phyloP scores from a whole-genome alignment of 805 yeast species.

The Wickerhamomyces silvicola region DNA sequence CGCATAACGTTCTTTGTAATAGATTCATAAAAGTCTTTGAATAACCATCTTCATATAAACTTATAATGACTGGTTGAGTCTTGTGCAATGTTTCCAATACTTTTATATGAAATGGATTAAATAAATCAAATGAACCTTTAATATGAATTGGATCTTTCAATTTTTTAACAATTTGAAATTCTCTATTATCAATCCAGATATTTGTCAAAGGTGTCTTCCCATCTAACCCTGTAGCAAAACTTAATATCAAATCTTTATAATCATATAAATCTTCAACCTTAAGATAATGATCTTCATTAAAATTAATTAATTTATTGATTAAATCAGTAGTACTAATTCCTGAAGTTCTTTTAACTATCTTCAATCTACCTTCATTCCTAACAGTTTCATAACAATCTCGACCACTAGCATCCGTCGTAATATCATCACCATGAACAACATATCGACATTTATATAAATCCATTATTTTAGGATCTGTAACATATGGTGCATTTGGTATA shows the following conservation, averaged over 20 bases:
- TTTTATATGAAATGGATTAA: slow-evolving; percentile 89
- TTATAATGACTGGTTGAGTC: slow-evolving; percentile 49
- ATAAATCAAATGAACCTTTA: slow-evolving; percentile 85
- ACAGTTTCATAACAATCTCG: slow-evolving; percentile 84
- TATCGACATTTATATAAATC: slow-evolving; percentile 68
- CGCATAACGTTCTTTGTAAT: slow-evolving; percentile 80
- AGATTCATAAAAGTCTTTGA: slow-evolving; percentile 82
- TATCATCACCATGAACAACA: slow-evolving; percentile 98
- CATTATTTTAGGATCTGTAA: slow-evolving; percentile 79
- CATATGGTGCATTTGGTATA: slow-evolving; percentile 83
- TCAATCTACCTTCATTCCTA: slow-evolving; percentile 78
- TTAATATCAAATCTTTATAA: slow-evolving; percentile 21
- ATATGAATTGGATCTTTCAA: slow-evolving; percentile 40
- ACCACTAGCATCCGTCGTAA: slow-evolving; percentile 94
- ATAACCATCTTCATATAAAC: slow-evolving; percentile 62
- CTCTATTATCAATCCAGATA: slow-evolving; percentile 40
- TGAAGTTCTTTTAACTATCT: slow-evolving; percentile 89
- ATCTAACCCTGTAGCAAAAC: slow-evolving; percentile 57
- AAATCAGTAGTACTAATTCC: slow-evolving; percentile 93
- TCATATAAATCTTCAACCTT: slow-evolving; percentile 5
- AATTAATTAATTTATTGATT: slow-evolving; percentile 73
- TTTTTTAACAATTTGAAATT: slow-evolving; percentile 13
- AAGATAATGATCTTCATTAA: slow-evolving; percentile 16
- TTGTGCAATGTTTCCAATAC: slow-evolving; percentile 49
- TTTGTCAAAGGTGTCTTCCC: slow-evolving; percentile 50